Conservation (phyloP, 345 rosid species). For the Hypericum perforatum region DNA sequence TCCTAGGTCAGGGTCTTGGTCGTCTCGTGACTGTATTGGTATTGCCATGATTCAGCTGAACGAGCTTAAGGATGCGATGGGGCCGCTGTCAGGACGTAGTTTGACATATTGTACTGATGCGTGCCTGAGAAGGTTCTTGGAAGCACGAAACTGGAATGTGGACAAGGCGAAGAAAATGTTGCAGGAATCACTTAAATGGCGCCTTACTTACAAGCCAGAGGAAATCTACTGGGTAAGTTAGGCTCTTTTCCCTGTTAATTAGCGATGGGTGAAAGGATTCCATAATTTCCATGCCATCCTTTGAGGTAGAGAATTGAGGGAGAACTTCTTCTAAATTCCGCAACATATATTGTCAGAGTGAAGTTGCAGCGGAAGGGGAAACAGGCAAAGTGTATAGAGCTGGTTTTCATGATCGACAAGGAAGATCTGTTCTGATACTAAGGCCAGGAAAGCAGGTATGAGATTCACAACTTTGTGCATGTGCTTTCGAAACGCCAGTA, state of each 20-base stretch:
- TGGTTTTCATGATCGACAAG: slow-evolving; percentile 76
- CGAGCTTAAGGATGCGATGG: slow-evolving; percentile 53
- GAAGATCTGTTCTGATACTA: too few relatives aligned
- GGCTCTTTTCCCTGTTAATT: background rate
- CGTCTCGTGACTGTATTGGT: background rate
- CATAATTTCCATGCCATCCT: background rate
- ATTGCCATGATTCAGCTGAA: slow-evolving; percentile 29
- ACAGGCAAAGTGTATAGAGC: slow-evolving; percentile 88
- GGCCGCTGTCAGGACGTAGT: slow-evolving; percentile 44
- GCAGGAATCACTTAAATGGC: slow-evolving; percentile 72
- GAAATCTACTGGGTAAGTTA: slow-evolving; percentile 70
- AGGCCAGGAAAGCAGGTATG: too few relatives aligned
- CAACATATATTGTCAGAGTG: slow-evolving; percentile 32
- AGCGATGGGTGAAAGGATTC: background rate
- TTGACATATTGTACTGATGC: slow-evolving; percentile 55
- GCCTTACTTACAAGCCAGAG: slow-evolving; percentile 72
- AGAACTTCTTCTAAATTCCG: slow-evolving; percentile 5
- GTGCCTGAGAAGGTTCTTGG: slow-evolving; percentile 77
- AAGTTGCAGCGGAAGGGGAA: slow-evolving; percentile 79
- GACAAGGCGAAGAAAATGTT: slow-evolving; percentile 78
- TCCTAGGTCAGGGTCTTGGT: too few relatives aligned
- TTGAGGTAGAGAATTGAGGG: slow-evolving; percentile 3
- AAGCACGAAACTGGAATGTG: slow-evolving; percentile 77
- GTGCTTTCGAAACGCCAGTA: too few relatives aligned
- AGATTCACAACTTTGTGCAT: too few relatives aligned